Evolutionary conservation across 2,329 filamentous ascomycete species (phyloP).

Genomic region (Trichoderma koningiopsis): DNA sequence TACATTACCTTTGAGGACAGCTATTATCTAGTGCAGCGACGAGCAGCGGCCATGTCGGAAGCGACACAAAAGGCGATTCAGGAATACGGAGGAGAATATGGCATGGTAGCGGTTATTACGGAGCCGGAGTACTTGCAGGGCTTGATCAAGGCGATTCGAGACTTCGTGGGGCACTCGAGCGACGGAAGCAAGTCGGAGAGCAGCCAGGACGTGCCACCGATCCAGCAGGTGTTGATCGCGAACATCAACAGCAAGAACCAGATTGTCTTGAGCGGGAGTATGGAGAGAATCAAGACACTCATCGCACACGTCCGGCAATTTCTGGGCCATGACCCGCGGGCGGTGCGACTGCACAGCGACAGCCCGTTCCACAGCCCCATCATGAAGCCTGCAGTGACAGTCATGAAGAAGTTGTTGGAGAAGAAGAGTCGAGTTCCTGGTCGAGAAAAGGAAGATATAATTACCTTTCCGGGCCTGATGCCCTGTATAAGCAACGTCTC

Average conservation of each 20-base stretch:
- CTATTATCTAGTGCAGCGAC: conserved; percentile 71
- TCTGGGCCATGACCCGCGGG: conserved; percentile 85
- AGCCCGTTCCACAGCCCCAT: conserved; percentile 90
- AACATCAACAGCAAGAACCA: conserved; percentile 97
- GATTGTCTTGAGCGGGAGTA: conserved; percentile 87
- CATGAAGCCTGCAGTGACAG: conserved; percentile 80
- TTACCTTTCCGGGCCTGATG: conserved; percentile 73
- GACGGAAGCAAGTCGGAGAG: conserved; percentile 69
- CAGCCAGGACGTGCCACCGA: conserved; percentile 68
- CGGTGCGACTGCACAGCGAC: conserved; percentile 83
- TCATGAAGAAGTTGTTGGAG: conserved; percentile 70
- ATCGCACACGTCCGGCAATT: conserved; percentile 86
- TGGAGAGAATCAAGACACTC: conserved; percentile 78
- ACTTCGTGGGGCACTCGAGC: conserved; percentile 72
- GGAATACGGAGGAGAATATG: conserved; percentile 76
- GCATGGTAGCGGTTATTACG: conserved; percentile 92
- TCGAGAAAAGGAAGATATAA: conserved; percentile 60
- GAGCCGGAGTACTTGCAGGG: conserved; percentile 73
- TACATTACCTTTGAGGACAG: conserved; percentile 79
- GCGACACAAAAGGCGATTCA: conserved; percentile 69
- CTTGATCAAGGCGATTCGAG: conserved; percentile 73
- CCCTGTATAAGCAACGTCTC: conserved; percentile 87
- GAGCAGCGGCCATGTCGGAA: conserved; percentile 81
- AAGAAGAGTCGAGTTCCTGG: conserved; percentile 57
- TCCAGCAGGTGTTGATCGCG: conserved; percentile 85